Conservation (phyloP, 352 stramenopile genomes). For the Globisporangium ultimum region DNA sequence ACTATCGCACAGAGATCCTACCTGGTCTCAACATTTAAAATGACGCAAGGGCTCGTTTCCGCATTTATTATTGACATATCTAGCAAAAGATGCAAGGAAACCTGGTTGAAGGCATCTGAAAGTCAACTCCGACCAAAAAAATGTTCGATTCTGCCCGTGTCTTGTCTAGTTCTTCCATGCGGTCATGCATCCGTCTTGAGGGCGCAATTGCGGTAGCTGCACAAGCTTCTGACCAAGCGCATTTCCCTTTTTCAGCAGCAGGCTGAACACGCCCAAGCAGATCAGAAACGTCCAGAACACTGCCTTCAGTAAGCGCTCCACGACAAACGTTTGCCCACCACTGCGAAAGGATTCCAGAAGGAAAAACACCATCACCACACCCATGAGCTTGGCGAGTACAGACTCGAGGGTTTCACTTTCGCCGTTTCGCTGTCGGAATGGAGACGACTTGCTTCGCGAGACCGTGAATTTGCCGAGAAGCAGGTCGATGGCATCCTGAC, state of each 20-base stretch:
- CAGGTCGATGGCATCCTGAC: conserved; percentile 93
- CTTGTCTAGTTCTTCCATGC: conserved; percentile 53
- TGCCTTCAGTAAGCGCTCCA: conserved; percentile 57
- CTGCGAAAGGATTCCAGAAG: conserved; percentile 54
- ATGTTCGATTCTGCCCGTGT: too few species aligned
- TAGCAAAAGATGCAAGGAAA: too few species aligned
- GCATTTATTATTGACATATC: too few species aligned
- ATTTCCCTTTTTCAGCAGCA: conserved; percentile 80
- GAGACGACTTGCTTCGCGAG: conserved; percentile 48
- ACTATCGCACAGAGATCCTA: too few species aligned
- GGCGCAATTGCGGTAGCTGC: conserved; percentile 52
- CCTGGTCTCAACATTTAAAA: too few species aligned
- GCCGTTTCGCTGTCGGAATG: conserved; percentile 27
- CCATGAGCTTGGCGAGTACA: conserved; percentile 45
- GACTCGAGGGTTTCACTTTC: conserved; percentile 53
- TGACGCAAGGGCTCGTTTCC: too few species aligned
- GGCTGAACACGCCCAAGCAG: conserved; percentile 37
- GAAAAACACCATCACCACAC: conserved; percentile 50
- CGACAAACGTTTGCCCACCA: conserved; percentile 34
- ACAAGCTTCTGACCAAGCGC: conserved; percentile 64
- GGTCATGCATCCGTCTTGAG: conserved; percentile 77
- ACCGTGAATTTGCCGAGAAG: conserved; percentile 67
- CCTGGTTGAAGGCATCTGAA: too few species aligned
- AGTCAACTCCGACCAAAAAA: too few species aligned
- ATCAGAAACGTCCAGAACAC: conserved; percentile 49